These are phyloP conservation scores for Papiliotrema terrestris DNA, from an alignment of 1,284 basidiomycete species.

Conservation along the genomic window DNA sequence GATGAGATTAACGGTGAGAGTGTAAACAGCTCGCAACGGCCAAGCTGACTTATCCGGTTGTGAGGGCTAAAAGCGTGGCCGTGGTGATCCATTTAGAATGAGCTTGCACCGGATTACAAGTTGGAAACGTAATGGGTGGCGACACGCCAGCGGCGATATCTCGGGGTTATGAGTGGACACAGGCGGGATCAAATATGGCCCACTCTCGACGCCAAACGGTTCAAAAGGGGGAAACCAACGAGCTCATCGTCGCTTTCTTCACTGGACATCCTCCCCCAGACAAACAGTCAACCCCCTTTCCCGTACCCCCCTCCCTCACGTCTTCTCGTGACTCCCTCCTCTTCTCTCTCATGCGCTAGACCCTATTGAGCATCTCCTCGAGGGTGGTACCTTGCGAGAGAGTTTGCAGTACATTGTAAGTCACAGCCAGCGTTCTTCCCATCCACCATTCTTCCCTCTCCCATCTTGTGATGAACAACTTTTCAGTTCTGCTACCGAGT, in stretches of 20 bases:
- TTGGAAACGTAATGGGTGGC: no score
- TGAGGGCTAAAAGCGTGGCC: background rate
- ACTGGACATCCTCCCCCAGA: background rate
- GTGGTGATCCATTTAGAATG: background rate
- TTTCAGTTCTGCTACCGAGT: conserved; percentile 51
- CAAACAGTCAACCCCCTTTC: conserved; percentile 4
- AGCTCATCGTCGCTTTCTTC: background rate
- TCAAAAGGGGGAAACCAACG: background rate
- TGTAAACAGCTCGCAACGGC: no score
- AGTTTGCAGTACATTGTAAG: conserved; percentile 6
- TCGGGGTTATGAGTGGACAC: background rate
- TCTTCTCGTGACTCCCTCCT: background rate
- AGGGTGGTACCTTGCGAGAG: background rate
- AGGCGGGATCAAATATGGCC: background rate
- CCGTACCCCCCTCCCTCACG: background rate
- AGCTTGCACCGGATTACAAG: no score
- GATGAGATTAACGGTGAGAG: background rate
- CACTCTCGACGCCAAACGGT: background rate
- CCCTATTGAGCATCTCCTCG: background rate
- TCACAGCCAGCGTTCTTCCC: background rate
- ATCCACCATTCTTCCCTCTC: conserved; percentile 3
- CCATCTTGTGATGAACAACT: conserved; percentile 34
- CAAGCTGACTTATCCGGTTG: no score
- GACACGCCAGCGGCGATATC: background rate
- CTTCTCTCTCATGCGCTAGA: conserved; percentile 6